Evolutionary conservation across 164 flowering plant species (phyloP), one percentile per base, ranked within the genome.

Genomic region (Nymphaea thermarum): DNA sequence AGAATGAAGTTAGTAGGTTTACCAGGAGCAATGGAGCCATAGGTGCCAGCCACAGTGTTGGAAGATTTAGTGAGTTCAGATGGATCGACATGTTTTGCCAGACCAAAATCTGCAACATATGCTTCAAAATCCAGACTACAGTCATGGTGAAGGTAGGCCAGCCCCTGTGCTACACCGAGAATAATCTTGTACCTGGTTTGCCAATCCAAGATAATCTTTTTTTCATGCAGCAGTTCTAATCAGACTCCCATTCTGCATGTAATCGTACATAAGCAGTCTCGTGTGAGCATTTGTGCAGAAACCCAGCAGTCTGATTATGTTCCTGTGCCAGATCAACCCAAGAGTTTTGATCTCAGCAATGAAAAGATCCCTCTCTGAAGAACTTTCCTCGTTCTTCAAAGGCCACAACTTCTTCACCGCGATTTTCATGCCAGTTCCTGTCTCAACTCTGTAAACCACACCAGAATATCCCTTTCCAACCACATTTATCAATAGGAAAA

Each of bases 351-450:
- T 82, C 70, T 86, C 91, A 15, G 88, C 80, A 42, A 86, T 75
- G 66, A 84, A 86, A 44, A 70, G 71, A 71, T 86, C 90, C 44
- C 81, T 80, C 68, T 82, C 82, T 44, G 79, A 73, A 43, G 64
- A 25, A n/a, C 64, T 62, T 63, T 80, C 85, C 0, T 75, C 78
- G 3, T 71, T 67, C 43, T 72, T 79, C 42, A 61, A 16, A 2
- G 85, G 82, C 87, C 85, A 83, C 7, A 86, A 77, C 80, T 81
- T 82, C 81, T 86, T 86, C 66, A 84, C 88, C 44, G 88, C 88
- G 59, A 86, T 77, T 2, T 74, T 74, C 63, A 80, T 80, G 45
- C 73, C 73, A 1, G 10, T 60, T 25, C 78, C 81, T 62, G 80
- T 82, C 75, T 83, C 87, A 2, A 83, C 85, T 0, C 85, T 80